Conservation (phyloP, 192 early-diverging fungal genomes). For the Gorgonomyces haynaldii region DNA sequence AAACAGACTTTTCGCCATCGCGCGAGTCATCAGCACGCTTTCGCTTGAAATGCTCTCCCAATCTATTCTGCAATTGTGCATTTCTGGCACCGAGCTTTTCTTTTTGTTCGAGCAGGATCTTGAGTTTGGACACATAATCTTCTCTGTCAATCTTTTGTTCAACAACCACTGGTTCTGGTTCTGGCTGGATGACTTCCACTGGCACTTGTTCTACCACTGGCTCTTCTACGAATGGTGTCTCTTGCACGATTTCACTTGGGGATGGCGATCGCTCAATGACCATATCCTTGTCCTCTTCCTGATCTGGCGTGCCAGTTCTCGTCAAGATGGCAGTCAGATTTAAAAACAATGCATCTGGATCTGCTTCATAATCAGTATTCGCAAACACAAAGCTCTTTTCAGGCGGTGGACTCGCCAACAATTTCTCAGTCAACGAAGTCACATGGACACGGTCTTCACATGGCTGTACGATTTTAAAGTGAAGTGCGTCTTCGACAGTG, state of each 20-base stretch:
- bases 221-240: neutral
- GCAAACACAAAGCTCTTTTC: neutral
- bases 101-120: slow-evolving; percentile 25
- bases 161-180: neutral
- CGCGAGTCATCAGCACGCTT: slow-evolving; percentile 44
- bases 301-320: slow-evolving; percentile 1
- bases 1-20: slow-evolving; percentile 35
- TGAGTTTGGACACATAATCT: slow-evolving; percentile 25
- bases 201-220: neutral
- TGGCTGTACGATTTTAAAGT: too few species aligned
- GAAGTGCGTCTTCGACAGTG: too few species aligned
- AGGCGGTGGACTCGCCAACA: too few species aligned
- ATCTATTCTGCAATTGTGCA: slow-evolving; percentile 35
- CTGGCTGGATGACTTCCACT: neutral
- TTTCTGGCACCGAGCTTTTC: slow-evolving; percentile 31
- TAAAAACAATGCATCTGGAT: neutral
- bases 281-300: neutral
- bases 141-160: slow-evolving; percentile 31
- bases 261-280: neutral
- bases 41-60: slow-evolving; percentile 41
- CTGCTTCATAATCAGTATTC: neutral
- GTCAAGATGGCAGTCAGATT: neutral
- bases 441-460: too few species aligned
- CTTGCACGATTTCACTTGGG: neutral
- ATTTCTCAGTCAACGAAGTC: too few species aligned